These are phyloP conservation scores for Cucurbita maxima DNA, from an alignment of 306 rosid species.

Conservation along the genomic window DNA sequence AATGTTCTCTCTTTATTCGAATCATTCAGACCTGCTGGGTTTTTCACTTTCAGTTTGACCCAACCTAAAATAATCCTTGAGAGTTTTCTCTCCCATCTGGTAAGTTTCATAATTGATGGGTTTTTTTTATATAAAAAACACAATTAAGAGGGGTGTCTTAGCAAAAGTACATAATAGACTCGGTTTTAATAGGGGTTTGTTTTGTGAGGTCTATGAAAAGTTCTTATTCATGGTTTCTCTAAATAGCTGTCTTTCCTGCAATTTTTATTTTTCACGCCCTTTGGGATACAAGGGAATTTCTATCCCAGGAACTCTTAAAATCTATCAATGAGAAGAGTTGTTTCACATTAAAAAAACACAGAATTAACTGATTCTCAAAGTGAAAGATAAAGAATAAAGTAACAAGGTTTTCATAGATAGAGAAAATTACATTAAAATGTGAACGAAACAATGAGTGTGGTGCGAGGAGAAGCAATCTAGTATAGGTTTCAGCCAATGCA, in stretches of 20 bases:
- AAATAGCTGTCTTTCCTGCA: no score
- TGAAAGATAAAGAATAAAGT: neutral
- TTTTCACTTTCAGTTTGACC: neutral
- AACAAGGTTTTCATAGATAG: constrained; percentile 4
- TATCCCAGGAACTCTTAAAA: no score
- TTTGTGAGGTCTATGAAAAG: no score
- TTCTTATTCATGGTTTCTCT: no score
- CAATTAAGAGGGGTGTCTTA: neutral
- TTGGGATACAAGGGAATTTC: no score
- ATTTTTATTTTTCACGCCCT: no score
- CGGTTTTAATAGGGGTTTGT: no score
- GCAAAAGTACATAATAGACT: no score
- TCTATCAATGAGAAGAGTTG: no score
- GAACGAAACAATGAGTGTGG: constrained; percentile 87
- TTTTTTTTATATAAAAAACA: neutral
- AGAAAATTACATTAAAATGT: constrained; percentile 62
- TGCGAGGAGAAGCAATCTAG: constrained; percentile 70
- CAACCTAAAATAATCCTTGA: neutral
- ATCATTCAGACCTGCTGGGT: neutral
- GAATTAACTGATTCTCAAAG: neutral
- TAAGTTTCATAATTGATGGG: neutral
- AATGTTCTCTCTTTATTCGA: neutral
- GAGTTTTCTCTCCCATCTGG: neutral
- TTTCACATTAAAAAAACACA: no score
- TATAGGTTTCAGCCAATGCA: constrained; percentile 92